These are phyloP conservation scores for Mortierella sp. DNA, from an alignment of 371 early-diverging fungal species.

Conservation along the genomic window DNA sequence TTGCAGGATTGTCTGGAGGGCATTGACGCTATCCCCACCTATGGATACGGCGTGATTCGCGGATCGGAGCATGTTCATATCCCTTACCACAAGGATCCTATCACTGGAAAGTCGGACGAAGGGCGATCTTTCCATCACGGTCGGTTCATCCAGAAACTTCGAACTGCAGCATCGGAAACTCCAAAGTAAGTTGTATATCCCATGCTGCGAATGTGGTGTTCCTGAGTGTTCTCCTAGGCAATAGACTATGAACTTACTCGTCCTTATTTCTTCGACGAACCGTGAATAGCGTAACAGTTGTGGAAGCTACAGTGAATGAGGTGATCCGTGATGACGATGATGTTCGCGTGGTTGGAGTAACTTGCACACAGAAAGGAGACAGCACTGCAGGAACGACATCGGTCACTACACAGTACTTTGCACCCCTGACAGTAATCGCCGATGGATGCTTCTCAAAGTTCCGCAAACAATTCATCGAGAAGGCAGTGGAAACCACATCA, in stretches of 20 bases:
- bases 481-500: slow-evolving; percentile 66
- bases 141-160: slow-evolving; percentile 85
- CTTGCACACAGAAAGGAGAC: slow-evolving; percentile 42
- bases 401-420: slow-evolving; percentile 53
- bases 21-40: slow-evolving; percentile 87
- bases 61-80: slow-evolving; percentile 66
- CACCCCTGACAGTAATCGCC: slow-evolving; percentile 84
- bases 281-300: slow-evolving; percentile 68
- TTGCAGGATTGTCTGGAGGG: slow-evolving; percentile 83
- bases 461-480: slow-evolving; percentile 75
- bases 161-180: slow-evolving; percentile 71
- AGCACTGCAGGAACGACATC: slow-evolving; percentile 10
- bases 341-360: slow-evolving; percentile 66
- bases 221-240: neutral
- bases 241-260: neutral
- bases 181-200: slow-evolving; percentile 58
- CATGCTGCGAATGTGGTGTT: neutral
- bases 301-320: slow-evolving; percentile 78
- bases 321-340: slow-evolving; percentile 60
- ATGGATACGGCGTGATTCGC: slow-evolving; percentile 87
- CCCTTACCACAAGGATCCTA: slow-evolving; percentile 65
- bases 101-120: slow-evolving; percentile 57
- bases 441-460: slow-evolving; percentile 97
- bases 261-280: neutral
- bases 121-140: slow-evolving; percentile 96